Base-by-base conservation (phyloP, 2,329 filamentous ascomycete species). In the Triangularia setosa region DNA sequence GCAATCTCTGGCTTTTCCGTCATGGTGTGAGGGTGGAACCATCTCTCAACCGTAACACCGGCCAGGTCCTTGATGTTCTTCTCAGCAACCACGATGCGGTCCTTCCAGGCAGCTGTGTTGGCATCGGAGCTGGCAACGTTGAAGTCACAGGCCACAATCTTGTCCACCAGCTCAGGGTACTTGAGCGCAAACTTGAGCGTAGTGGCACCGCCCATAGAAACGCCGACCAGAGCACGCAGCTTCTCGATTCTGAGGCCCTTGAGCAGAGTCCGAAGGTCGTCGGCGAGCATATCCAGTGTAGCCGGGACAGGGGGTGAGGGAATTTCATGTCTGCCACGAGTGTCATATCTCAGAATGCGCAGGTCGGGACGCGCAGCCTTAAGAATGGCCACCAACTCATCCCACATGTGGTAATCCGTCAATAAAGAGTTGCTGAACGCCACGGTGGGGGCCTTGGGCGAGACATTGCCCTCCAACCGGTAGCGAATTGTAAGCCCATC, bases 371-470 rank as follows among this genome's bases (percentile, higher is more conserved):
- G 85, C 40, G 84, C 72, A 0, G 77, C 74, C 59, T 83, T 82
- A 69, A 95, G 83, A n/a, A 85, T 78, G 0, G 79, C 77, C 0
- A 95, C 78, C 65, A 96, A 86, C 1, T 81, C 81, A 70, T 95
- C 90, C 92, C 92, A 96, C 84, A 96, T 95, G 74, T 85, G 81
- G 68, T 89, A 83, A 57, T 89, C 87, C 2, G 91, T 91, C 7
- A 96, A 84, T 58, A 96, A 88, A 1, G 90, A 93, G 80, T 96
- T 96, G 76, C 83, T 84, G 69, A 93, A 89, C 21, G 92, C 87
- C 11, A 96, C 81, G 0, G 90, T 84, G 0, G 92, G 92, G 0
- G 91, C 90, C 21, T 83, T 73, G 0, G 87, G 85, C 30, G 87
- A 82, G 0, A 84, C 72, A 68, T 85, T 90, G 62, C 92, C 92